phyloP scores from a whole-genome alignment of 2,329 filamentous ascomycete genomes.

The Plectosphaerella sp. region DNA sequence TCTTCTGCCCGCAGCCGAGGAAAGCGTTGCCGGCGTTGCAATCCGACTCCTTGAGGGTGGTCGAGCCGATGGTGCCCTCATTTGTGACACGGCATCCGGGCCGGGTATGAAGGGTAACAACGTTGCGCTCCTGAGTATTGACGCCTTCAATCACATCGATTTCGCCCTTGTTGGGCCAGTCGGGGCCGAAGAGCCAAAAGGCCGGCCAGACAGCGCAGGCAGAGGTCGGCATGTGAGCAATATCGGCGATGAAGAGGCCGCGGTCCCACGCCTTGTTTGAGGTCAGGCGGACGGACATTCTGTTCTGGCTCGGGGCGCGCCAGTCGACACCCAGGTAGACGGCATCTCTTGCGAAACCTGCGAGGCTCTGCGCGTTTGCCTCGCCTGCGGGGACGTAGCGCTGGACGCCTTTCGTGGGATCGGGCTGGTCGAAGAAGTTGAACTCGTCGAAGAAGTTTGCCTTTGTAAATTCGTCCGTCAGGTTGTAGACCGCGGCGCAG shows the following conservation, averaged over 20 bases:
- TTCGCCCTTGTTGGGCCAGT: conserved; percentile 68
- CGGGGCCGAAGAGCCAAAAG: conserved; percentile 62
- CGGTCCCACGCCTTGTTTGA: conserved; percentile 63
- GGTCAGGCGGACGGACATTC: conserved; percentile 64
- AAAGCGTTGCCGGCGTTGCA: conserved; percentile 52
- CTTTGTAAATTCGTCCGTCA: conserved; percentile 43
- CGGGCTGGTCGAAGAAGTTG: conserved; percentile 50
- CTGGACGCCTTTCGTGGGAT: conserved; percentile 75
- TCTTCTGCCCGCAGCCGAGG: conserved; percentile 56
- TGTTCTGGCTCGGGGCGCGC: conserved; percentile 54
- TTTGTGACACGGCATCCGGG: conserved; percentile 54
- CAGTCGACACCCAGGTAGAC: conserved; percentile 69
- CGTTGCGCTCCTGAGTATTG: conserved; percentile 54
- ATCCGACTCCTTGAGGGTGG: conserved; percentile 41
- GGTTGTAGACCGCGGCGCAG: conserved; percentile 29
- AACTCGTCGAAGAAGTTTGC: conserved; percentile 54
- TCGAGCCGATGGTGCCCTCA: conserved; percentile 40
- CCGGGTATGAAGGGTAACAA: conserved; percentile 65
- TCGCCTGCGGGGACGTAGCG: conserved; percentile 57
- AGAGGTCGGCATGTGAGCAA: conserved; percentile 70
- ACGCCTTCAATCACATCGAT: conserved; percentile 81
- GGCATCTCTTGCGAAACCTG: conserved; percentile 47
- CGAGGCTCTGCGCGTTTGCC: conserved; percentile 54
- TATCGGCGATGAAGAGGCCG: conserved; percentile 69
- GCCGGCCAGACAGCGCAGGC: conserved; percentile 74